phyloP scores from a whole-genome alignment of 495 filamentous ascomycete species.

The Rhypophila decipiens region DNA sequence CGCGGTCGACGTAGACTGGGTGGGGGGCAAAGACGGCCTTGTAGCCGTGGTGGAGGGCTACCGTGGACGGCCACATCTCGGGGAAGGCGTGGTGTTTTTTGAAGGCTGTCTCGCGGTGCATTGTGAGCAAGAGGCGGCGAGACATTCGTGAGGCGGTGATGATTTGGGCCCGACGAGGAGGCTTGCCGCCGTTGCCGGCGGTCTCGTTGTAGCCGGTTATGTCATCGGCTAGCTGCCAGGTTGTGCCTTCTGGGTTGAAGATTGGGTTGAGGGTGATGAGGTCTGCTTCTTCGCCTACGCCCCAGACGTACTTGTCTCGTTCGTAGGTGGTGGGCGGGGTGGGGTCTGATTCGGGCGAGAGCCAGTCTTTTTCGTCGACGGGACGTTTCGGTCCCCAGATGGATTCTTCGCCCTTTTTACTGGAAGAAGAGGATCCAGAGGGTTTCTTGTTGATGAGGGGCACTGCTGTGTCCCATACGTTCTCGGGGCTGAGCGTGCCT shows the following conservation, averaged over 20 bases:
- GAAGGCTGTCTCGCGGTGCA: constrained; percentile 83
- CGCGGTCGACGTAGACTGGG: constrained; percentile 82
- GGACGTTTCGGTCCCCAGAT: constrained; percentile 85
- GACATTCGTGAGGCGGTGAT: constrained; percentile 81
- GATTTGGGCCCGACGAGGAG: constrained; percentile 82
- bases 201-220: constrained; percentile 81
- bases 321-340: constrained; percentile 65
- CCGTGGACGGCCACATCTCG: constrained; percentile 90
- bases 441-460: constrained; percentile 25
- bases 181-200: constrained; percentile 40
- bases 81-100: constrained; percentile 85
- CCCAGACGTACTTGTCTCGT: constrained; percentile 79
- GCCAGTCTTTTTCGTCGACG: constrained; percentile 53
- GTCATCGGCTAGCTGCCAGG: constrained; percentile 81
- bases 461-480: constrained; percentile 55
- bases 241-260: constrained; percentile 83
- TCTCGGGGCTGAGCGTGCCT: constrained; percentile 66
- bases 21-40: constrained; percentile 95
- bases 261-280: constrained; percentile 90
- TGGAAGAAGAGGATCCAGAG: constrained; percentile 18
- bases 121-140: constrained; percentile 69
- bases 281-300: constrained; percentile 87
- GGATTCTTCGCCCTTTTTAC: constrained; percentile 54
- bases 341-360: constrained; percentile 62
- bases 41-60: constrained; percentile 85